Base-by-base conservation (phyloP, 345 rosid genomes). In the Gossypium raimondii region DNA sequence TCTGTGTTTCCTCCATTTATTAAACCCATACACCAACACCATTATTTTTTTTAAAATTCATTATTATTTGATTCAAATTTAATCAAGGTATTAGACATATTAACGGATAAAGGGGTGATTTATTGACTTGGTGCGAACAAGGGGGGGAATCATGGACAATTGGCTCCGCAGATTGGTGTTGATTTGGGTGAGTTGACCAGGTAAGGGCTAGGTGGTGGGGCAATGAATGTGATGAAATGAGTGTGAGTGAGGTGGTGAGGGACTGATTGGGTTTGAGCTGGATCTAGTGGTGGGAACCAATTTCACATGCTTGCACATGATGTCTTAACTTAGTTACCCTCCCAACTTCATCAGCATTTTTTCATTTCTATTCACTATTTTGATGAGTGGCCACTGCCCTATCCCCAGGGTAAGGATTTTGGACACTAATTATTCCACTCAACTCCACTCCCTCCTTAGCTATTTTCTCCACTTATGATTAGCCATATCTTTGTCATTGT, bases 271-370 rank as follows among this genome's bases (percentile, higher is more conserved):
- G 44, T 61, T 61, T 61, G 66, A 61, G 66, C 45, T 61, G 66
- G 66, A 61, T 29, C 44, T 61, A 29, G 45, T 61, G 66, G 66
- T 29, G 66, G 66, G 61, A 61, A 61, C 44, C 11, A 20, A 61
- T 29, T 61, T 29, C 45, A 61, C 66, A 61, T 61, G 66, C 66
- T 29, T 34, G 66, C 45, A 61, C 44, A 61, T 61, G 66, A 29
- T 29, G 41, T 22, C 20, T 18, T 61, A 27, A n/a, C 44, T 61
- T 14, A 8, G 45, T 13, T 61, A 29, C 45, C 43, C 44, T 61
- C 44, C 18, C 5, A 29, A 7, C 18, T 14, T 60, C 10, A 3
- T 27, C 2, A 11, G 3, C 9, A 27, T 7, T 22, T 57, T 22
- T n/a, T 53, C 9, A 20, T 51, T 14, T 51, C 13, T 7, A 17